These are phyloP conservation scores for Diospyros kaki DNA, from an alignment of 148 eudicot species.

Conservation along the genomic window DNA sequence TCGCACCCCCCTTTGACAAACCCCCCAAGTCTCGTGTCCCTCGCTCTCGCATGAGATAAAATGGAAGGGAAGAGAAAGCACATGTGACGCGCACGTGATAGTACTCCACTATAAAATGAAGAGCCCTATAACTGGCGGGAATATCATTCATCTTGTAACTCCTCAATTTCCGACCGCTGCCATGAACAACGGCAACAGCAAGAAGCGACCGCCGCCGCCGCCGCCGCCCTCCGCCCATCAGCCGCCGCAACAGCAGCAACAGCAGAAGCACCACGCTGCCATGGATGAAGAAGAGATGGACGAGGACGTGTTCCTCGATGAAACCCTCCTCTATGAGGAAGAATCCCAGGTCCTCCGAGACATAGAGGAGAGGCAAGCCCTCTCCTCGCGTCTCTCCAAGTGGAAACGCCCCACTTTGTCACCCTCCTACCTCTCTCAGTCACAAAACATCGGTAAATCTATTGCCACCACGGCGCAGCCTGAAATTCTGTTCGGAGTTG, in stretches of 20 bases:
- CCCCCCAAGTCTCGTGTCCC: no score
- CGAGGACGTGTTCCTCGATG: slow-evolving; percentile 74
- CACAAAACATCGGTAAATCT: slow-evolving; percentile 45
- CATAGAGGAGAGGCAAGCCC: slow-evolving; percentile 48
- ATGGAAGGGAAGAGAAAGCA: no score
- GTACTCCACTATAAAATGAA: no score
- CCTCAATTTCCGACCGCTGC: neutral
- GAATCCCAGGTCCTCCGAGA: slow-evolving; percentile 56
- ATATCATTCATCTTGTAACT: no score
- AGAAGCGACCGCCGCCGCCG: slow-evolving; percentile 45
- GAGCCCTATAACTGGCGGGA: no score
- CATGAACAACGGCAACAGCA: slow-evolving; percentile 47
- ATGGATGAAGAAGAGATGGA: slow-evolving; percentile 81
- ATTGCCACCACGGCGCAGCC: no score
- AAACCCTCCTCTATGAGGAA: slow-evolving; percentile 58
- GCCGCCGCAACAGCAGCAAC: slow-evolving; percentile 12
- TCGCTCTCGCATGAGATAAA: no score
- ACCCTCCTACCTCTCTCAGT: slow-evolving; percentile 27
- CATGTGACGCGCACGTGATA: no score
- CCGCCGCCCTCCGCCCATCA: slow-evolving; percentile 34
- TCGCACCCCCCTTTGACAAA: no score
- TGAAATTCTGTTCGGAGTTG: neutral
- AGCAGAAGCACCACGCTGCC: slow-evolving; percentile 44
- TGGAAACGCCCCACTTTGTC: slow-evolving; percentile 77
- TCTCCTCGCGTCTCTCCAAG: slow-evolving; percentile 53